Conservation (phyloP, 2,329 filamentous ascomycete species). For the Botrytis tulipae region DNA sequence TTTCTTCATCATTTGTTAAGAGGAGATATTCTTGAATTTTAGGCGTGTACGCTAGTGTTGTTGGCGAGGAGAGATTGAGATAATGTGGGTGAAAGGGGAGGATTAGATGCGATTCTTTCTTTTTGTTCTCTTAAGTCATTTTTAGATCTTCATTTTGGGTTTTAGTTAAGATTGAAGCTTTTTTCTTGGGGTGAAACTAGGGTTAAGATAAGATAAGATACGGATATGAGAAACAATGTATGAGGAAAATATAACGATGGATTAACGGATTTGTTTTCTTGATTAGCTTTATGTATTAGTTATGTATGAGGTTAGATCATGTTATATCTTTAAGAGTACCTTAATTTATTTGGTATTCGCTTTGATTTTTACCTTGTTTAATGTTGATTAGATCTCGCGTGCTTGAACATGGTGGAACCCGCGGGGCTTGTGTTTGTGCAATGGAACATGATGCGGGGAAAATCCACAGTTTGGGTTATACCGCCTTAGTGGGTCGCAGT, state of each 20-base stretch:
- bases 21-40: not conserved
- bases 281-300: not conserved
- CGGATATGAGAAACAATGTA: not conserved
- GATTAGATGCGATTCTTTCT: too few species aligned
- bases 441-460: not conserved
- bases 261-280: not conserved
- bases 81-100: not conserved
- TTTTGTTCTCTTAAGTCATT: not conserved
- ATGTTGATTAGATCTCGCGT: not conserved
- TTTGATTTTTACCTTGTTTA: not conserved
- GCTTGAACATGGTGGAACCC: not conserved
- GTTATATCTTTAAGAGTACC: not conserved
- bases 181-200: not conserved
- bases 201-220: not conserved
- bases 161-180: not conserved
- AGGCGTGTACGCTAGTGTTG: not conserved
- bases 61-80: not conserved
- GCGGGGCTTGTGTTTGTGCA: not conserved
- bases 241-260: constrained; percentile 3
- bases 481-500: not conserved
- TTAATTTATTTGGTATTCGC: not conserved
- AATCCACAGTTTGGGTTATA: not conserved
- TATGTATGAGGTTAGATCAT: not conserved
- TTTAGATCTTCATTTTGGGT: too few species aligned
- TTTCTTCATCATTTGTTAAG: not conserved